These are phyloP conservation scores for Agapanthus africanus DNA, from an alignment of 106 monocot genomes.

Conservation along the genomic window DNA sequence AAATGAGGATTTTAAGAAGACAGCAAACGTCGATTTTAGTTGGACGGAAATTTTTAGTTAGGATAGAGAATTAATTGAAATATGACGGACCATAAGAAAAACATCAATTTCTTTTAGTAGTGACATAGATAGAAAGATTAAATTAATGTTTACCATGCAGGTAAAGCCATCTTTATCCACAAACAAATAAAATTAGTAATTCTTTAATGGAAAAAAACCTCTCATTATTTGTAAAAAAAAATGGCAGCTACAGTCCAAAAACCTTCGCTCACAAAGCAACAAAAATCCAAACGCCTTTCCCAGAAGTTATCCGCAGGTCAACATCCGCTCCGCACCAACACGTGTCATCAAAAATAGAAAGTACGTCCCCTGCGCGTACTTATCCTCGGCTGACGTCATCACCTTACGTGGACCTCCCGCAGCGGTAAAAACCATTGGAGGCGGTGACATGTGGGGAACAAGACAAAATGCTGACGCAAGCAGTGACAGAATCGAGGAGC, in stretches of 20 bases:
- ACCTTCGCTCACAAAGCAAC: background rate
- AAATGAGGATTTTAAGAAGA: too few species aligned
- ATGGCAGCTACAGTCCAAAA: conserved; percentile 7
- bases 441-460: background rate
- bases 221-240: too few species aligned
- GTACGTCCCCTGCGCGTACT: background rate
- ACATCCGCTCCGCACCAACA: background rate
- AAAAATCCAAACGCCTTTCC: background rate
- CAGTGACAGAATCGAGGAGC: conserved; percentile 14
- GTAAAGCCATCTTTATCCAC: too few species aligned
- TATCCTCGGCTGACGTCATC: background rate
- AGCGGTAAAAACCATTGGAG: background rate
- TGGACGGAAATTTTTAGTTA: too few species aligned
- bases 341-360: background rate
- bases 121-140: too few species aligned
- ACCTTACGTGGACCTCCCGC: background rate
- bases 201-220: too few species aligned
- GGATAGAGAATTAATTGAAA: too few species aligned
- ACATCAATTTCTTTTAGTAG: too few species aligned
- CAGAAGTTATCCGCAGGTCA: background rate
- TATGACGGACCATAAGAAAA: too few species aligned
- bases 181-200: too few species aligned
- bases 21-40: too few species aligned
- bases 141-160: too few species aligned
- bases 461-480: conserved; percentile 32